Evolutionary conservation across 139 green algal genomes (phyloP).

Genomic region (Eudorina sp.): DNA sequence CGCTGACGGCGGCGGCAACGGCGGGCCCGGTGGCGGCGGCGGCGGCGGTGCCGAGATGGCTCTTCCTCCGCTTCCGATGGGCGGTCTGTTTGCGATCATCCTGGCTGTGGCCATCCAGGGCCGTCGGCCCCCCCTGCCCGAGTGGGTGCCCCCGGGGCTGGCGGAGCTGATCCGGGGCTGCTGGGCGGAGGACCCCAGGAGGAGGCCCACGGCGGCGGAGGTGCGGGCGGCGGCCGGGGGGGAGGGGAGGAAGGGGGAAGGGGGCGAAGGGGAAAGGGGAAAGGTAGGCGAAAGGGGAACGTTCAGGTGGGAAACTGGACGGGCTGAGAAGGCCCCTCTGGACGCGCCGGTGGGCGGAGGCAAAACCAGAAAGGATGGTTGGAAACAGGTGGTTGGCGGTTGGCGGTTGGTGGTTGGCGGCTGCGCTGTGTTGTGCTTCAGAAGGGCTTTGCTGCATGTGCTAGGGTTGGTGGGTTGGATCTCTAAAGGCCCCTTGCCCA

Average conservation of each 20-base stretch:
- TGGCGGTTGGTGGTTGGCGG: too few relatives aligned
- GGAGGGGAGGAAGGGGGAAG: background rate
- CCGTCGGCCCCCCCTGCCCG: slow-evolving; percentile 63
- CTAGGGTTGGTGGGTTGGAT: too few relatives aligned
- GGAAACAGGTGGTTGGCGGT: too few relatives aligned
- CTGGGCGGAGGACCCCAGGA: slow-evolving; percentile 73
- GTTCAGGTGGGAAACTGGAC: too few relatives aligned
- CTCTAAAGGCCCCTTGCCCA: background rate
- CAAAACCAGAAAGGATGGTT: too few relatives aligned
- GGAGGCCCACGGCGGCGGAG: slow-evolving; percentile 70
- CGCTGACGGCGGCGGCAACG: background rate
- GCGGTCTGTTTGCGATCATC: slow-evolving; percentile 69
- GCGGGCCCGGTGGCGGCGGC: background rate
- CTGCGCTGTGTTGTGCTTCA: too few relatives aligned
- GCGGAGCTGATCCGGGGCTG: slow-evolving; percentile 53
- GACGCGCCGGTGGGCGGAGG: too few relatives aligned
- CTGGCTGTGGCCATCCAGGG: slow-evolving; percentile 75
- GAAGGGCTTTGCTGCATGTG: too few relatives aligned
- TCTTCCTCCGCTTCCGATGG: background rate
- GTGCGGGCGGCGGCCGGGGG: slow-evolving; percentile 45
- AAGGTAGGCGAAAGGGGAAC: too few relatives aligned
- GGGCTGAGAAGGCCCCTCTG: too few relatives aligned
- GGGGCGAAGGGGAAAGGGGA: too few relatives aligned
- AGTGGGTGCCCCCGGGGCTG: slow-evolving; percentile 51
- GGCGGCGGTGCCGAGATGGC: background rate